phyloP scores from a whole-genome alignment of 345 rosid genomes.

The Gossypium turneri region DNA sequence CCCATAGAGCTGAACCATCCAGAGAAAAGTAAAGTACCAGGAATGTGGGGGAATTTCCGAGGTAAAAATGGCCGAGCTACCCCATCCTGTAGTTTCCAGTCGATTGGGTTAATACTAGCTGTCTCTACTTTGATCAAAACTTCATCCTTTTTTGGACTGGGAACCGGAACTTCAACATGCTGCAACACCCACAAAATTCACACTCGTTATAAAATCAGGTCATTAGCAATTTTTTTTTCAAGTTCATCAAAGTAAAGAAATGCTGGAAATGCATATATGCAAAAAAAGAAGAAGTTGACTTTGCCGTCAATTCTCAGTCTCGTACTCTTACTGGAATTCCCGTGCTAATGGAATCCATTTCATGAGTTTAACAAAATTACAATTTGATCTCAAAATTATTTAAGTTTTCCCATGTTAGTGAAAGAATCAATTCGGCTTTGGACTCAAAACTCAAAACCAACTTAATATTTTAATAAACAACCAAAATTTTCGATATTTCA shows the following conservation, averaged over 20 bases:
- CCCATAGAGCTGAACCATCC: neutral
- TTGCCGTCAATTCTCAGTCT: too few relatives aligned
- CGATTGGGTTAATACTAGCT: constrained; percentile 42
- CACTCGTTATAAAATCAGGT: neutral
- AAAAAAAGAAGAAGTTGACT: too few relatives aligned
- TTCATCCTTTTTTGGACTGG: constrained; percentile 37
- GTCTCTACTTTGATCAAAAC: constrained; percentile 51
- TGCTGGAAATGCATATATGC: too few relatives aligned
- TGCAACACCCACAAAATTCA: constrained; percentile 19
- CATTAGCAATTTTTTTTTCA: neutral
- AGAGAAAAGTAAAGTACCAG: constrained; percentile 36
- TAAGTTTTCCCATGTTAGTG: too few relatives aligned
- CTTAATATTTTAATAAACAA: too few relatives aligned
- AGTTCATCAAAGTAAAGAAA: neutral
- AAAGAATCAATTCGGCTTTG: too few relatives aligned
- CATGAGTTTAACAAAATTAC: too few relatives aligned
- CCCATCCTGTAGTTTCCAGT: constrained; percentile 56
- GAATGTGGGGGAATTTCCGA: constrained; percentile 66
- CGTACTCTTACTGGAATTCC: too few relatives aligned
- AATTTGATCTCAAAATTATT: too few relatives aligned
- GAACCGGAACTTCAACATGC: constrained; percentile 48
- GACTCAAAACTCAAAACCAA: too few relatives aligned
- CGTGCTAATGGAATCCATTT: too few relatives aligned
- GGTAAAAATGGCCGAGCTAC: constrained; percentile 41
- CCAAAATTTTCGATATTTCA: too few relatives aligned